Conservation (phyloP, 495 filamentous ascomycete genomes). For the Glarea lozoyensis region DNA sequence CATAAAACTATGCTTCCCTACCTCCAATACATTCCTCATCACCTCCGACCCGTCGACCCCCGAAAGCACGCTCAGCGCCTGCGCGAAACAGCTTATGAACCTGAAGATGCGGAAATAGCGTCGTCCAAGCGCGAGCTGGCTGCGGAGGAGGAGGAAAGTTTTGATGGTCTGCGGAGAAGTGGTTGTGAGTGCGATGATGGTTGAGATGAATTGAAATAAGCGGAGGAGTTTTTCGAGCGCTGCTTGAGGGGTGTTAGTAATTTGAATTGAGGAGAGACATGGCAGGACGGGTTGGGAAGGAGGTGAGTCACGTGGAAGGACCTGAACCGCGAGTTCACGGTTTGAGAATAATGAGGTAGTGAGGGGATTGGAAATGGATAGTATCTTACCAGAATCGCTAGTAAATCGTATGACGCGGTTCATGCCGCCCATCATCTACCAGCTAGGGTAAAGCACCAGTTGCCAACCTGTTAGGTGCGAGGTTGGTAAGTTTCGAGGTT, state of each 20-base stretch:
- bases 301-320: slow-evolving; percentile 1
- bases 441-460: neutral
- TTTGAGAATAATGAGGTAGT: neutral
- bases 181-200: slow-evolving; percentile 35
- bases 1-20: slow-evolving; percentile 31
- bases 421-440: slow-evolving; percentile 12
- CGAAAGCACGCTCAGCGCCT: slow-evolving; percentile 24
- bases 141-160: slow-evolving; percentile 1
- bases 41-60: neutral
- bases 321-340: slow-evolving; percentile 5
- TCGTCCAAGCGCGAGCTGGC: slow-evolving; percentile 24
- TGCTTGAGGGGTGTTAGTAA: slow-evolving; percentile 21
- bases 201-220: slow-evolving; percentile 44
- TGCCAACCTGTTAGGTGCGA: neutral
- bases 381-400: slow-evolving; percentile 10
- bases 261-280: neutral
- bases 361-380: neutral
- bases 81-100: slow-evolving; percentile 50
- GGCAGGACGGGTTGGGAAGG: neutral
- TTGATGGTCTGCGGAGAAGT: slow-evolving; percentile 15
- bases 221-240: slow-evolving; percentile 58
- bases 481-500: too few relatives aligned
- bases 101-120: slow-evolving; percentile 55
- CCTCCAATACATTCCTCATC: slow-evolving; percentile 22
- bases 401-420: slow-evolving; percentile 16